These are phyloP conservation scores for Agaricus subrufescens DNA, from an alignment of 768 basidiomycete genomes.

Conservation along the genomic window DNA sequence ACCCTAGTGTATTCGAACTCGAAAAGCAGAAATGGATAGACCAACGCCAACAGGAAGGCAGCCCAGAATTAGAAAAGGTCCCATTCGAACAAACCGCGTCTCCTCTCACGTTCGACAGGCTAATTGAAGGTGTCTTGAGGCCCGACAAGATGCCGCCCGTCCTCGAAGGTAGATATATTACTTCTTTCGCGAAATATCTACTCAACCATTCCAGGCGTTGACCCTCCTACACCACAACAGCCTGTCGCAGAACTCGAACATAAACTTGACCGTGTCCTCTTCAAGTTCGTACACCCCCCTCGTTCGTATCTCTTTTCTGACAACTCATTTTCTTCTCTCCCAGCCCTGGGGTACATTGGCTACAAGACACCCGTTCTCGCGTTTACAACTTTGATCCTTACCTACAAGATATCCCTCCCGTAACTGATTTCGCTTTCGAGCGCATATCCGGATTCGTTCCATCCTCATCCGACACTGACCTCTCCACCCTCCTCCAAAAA, in stretches of 20 bases:
- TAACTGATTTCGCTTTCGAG: slow-evolving; percentile 83
- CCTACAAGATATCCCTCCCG: slow-evolving; percentile 68
- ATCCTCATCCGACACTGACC: slow-evolving; percentile 78
- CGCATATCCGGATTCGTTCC: slow-evolving; percentile 67
- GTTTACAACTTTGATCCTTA: slow-evolving; percentile 81
- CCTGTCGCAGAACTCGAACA: slow-evolving; percentile 33
- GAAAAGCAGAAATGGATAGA: neutral
- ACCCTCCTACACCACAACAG: slow-evolving; percentile 33
- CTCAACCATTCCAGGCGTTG: slow-evolving; percentile 30
- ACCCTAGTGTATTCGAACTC: neutral
- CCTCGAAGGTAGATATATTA: slow-evolving; percentile 34
- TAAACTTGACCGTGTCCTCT: slow-evolving; percentile 65
- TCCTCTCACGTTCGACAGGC: neutral
- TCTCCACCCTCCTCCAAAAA: slow-evolving; percentile 53
- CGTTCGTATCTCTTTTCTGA: neutral
- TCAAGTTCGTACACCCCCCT: slow-evolving; percentile 50
- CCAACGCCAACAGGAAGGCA: neutral
- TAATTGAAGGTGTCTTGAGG: slow-evolving; percentile 8
- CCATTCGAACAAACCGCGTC: neutral
- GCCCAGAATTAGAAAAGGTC: neutral
- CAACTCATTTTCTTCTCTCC: neutral
- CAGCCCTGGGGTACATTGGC: slow-evolving; percentile 87
- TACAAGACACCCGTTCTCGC: slow-evolving; percentile 79
- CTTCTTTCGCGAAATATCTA: neutral
- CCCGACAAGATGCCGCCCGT: neutral